phyloP scores from a whole-genome alignment of 768 basidiomycete species.

The Xerocomus spinulosus region DNA sequence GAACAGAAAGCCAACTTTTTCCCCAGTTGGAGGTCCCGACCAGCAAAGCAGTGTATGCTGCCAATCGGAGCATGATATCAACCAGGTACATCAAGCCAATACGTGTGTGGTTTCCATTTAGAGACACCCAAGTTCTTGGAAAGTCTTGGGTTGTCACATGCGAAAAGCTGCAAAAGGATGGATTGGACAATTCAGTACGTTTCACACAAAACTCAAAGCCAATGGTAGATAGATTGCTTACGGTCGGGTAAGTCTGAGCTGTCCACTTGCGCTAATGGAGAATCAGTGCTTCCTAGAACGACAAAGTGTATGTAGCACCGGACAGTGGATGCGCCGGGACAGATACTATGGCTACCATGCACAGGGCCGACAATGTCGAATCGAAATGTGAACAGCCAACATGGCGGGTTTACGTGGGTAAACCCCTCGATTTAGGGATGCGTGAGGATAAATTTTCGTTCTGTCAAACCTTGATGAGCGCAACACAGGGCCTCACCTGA shows the following conservation, averaged over 20 bases:
- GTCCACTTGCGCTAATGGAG: not conserved
- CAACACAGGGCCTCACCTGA: constrained; percentile 12
- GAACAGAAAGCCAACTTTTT: not conserved
- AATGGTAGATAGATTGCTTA: not conserved
- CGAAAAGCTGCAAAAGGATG: constrained; percentile 10
- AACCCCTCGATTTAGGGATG: constrained; percentile 13
- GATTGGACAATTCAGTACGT: not conserved
- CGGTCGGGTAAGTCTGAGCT: not conserved
- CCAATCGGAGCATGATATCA: constrained; percentile 13
- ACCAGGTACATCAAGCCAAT: constrained; percentile 22
- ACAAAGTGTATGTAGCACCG: not conserved
- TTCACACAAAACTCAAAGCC: constrained; percentile 7
- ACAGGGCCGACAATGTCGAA: constrained; percentile 1
- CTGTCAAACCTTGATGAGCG: constrained; percentile 28
- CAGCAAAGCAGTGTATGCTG: constrained; percentile 9
- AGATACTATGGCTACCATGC: constrained; percentile 8
- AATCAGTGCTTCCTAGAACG: not conserved
- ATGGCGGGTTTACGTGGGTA: constrained; percentile 21
- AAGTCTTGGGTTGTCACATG: constrained; percentile 16
- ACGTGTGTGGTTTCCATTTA: constrained; percentile 12
- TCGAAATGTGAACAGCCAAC: constrained; percentile 9
- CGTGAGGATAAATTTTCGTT: constrained; percentile 18
- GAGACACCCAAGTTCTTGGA: constrained; percentile 4
- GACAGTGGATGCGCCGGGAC: constrained; percentile 4
- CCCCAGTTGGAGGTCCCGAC: constrained; percentile 5